Evolutionary conservation across 176 grass and related monocot species (phyloP).

Genomic region (Lolium perenne): DNA sequence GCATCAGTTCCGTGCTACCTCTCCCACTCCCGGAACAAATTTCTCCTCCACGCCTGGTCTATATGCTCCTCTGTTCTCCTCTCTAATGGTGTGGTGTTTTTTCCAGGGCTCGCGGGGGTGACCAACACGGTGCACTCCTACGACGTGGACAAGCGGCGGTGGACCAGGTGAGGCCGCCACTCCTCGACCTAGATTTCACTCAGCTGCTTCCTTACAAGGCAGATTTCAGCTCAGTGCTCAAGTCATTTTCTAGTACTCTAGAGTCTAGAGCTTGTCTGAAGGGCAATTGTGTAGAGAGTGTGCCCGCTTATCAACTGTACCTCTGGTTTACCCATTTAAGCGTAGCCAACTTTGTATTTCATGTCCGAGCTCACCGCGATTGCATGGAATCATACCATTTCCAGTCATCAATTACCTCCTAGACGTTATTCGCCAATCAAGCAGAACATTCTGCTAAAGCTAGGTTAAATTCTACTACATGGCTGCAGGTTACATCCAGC

Average conservation of each 20-base stretch:
- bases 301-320: too few species aligned
- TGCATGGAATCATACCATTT: constrained; percentile 13
- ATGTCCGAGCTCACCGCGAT: background rate
- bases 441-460: background rate
- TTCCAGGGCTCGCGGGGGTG: constrained; percentile 86
- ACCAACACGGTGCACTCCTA: constrained; percentile 95
- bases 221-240: constrained; percentile 25
- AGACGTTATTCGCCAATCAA: background rate
- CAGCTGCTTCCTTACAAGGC: background rate
- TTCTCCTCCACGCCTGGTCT: background rate
- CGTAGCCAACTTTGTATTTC: background rate
- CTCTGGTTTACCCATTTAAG: too few species aligned
- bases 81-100: constrained; percentile 32
- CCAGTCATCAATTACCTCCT: constrained; percentile 17
- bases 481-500: constrained; percentile 64
- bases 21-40: background rate
- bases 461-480: constrained; percentile 15
- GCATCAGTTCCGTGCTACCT: constrained; percentile 69
- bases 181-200: background rate
- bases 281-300: too few species aligned
- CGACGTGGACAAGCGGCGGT: constrained; percentile 74
- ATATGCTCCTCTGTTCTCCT: background rate
- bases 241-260: background rate
- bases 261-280: too few species aligned
- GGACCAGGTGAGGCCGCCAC: constrained; percentile 67